Base-by-base conservation (phyloP, 1,284 basidiomycete species). In the Heterobasidion parviporum region DNA sequence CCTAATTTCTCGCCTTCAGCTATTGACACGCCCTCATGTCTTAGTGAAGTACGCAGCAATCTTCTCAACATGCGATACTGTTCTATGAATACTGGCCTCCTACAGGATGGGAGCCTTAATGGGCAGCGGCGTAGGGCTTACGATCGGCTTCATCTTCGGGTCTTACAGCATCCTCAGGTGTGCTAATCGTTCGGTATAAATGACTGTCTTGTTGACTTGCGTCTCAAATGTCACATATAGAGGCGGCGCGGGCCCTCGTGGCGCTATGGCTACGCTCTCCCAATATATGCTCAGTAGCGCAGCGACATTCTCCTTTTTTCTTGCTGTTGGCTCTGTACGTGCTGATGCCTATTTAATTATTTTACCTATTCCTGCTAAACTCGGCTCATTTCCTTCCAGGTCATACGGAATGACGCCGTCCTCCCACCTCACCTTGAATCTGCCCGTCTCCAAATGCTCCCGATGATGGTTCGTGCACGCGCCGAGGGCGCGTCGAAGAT, bases 121-220 rank as follows among this genome's bases (percentile, higher is more conserved):
- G 92, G 92, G 92, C 60, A 87, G 85, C 61, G 91, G 91, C 62
- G 94, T 96, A 57, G 94, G 94, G 34, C 78, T 95, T 52, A 95
- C 93, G 41, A 95, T 96, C 66, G 94, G 94, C n/a, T 96, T 97
- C 74, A 86, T 97, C 61, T 97, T 97, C 67, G 94, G 93, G 51
- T 85, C 87, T 43, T 95, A 88, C 75, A 93, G 85, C 62, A 92
- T 97, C 67, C 73, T 97, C 46, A 79, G 92, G 93, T 92, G 63
- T 61, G 81, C 53, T 56, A 10, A 46, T 33, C 2, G 15, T 32
- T 10, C 7, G 3, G 20, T 48, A 26, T 26, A 26, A 26, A 26
- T 26, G 4, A 26, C 26, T 26, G 10, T 20, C n/a, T 48, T 48
- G 16, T 48, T 58, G 52, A 54, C 45, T n/a, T 48, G 52, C 35